A percentile compares a stretch with the other conserved stretches of the same genome.
Conservation (phyloP, 208 protist species). For the Angomonas deanei region DNA sequence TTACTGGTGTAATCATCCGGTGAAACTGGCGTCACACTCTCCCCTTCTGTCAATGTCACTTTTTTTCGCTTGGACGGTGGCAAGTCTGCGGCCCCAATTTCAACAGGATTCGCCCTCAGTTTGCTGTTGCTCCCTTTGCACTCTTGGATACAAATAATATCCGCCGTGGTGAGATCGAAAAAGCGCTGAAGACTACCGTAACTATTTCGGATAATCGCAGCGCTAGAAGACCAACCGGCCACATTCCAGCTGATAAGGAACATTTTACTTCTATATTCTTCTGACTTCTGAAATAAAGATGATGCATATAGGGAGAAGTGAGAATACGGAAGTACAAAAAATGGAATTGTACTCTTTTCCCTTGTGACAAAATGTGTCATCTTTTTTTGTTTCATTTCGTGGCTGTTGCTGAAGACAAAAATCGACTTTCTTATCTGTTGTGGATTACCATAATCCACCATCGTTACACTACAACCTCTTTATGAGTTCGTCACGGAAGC, state of each 20-base stretch:
- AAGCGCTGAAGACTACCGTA: constrained; percentile 71
- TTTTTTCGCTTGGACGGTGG: constrained; percentile 4
- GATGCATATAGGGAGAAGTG: not conserved
- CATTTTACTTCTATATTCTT: too few relatives aligned
- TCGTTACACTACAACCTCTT: not conserved
- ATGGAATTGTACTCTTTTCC: not conserved
- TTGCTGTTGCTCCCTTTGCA: constrained; percentile 69
- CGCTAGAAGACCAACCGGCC: constrained; percentile 77
- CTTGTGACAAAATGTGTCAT: too few relatives aligned
- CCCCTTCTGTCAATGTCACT: not conserved
- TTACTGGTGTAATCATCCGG: not conserved
- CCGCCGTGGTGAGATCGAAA: constrained; percentile 51
- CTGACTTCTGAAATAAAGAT: too few relatives aligned
- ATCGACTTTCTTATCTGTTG: not conserved
- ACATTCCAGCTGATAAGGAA: constrained; percentile 87
- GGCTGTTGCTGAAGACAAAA: too few relatives aligned
- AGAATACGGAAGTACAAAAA: not conserved
- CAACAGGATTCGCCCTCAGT: constrained; percentile 34
- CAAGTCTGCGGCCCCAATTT: constrained; percentile 63
- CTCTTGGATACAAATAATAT: constrained; percentile 84
- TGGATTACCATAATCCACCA: not conserved
- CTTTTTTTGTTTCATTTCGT: too few relatives aligned
- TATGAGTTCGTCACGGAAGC: constrained; percentile 57
- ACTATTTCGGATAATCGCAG: constrained; percentile 55
- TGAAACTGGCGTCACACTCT: not conserved